Conservation (phyloP, 306 rosid species). For the Dryas alaskensis region DNA sequence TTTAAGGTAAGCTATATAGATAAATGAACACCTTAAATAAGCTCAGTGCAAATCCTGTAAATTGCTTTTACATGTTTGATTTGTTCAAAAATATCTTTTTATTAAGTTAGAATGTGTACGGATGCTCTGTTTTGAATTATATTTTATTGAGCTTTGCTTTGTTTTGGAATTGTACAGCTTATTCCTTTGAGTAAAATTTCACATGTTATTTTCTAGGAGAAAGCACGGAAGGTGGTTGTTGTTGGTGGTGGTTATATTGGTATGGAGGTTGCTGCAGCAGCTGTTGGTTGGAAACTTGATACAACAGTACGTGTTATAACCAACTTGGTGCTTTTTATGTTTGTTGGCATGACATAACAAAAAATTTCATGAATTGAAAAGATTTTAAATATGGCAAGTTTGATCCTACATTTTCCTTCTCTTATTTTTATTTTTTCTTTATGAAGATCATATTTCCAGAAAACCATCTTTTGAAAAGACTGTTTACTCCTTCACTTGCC, state of each 20-base stretch:
- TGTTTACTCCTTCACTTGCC: slow-evolving; percentile 89
- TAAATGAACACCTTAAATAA: neutral
- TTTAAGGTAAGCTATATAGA: neutral
- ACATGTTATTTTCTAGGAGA: slow-evolving; percentile 46
- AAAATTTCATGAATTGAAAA: neutral
- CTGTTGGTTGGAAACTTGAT: slow-evolving; percentile 89
- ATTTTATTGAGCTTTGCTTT: neutral
- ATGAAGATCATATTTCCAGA: slow-evolving; percentile 79
- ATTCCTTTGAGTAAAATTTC: slow-evolving; percentile 10
- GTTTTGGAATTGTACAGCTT: neutral
- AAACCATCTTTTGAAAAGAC: slow-evolving; percentile 69
- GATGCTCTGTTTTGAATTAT: neutral
- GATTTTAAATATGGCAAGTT: neutral
- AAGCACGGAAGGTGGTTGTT: slow-evolving; percentile 69
- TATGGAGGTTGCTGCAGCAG: slow-evolving; percentile 97
- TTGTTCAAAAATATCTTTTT: neutral
- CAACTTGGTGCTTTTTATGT: slow-evolving; percentile 11
- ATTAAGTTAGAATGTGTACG: neutral
- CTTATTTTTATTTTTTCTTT: slow-evolving; percentile 16
- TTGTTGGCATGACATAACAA: neutral
- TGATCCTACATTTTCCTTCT: neutral
- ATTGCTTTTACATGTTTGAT: neutral
- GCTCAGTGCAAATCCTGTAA: neutral
- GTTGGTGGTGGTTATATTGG: slow-evolving; percentile 99
- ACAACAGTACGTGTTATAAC: slow-evolving; percentile 63